Conservation (phyloP, 2,329 filamentous ascomycete species). For the Cladorrhinum sp. region DNA sequence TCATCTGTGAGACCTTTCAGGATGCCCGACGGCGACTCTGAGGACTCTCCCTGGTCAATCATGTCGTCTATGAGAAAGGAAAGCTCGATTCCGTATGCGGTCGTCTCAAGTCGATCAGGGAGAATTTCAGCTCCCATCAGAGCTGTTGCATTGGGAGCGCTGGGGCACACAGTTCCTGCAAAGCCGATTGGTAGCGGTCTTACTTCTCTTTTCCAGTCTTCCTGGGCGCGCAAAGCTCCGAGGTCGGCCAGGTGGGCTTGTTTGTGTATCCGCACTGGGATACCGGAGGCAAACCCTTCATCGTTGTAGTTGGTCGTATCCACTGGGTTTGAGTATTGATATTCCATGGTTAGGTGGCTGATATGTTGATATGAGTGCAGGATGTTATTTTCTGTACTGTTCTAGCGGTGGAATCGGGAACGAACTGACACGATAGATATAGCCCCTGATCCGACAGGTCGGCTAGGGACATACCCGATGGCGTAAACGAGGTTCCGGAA, state of each 20-base stretch:
- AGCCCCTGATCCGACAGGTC: background rate
- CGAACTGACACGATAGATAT: background rate
- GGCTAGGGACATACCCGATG: background rate
- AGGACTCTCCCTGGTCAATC: constrained; percentile 7
- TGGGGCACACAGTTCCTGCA: constrained; percentile 4
- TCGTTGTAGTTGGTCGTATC: constrained; percentile 1
- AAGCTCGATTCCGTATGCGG: constrained; percentile 12
- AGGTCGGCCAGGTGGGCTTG: constrained; percentile 5
- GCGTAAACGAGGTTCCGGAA: background rate
- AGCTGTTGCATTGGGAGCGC: too few relatives aligned
- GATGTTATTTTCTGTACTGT: too few relatives aligned
- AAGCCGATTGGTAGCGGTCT: constrained; percentile 1
- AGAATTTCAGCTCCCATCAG: too few relatives aligned
- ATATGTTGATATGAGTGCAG: background rate
- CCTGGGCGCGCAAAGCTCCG: constrained; percentile 15
- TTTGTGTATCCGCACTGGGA: constrained; percentile 11
- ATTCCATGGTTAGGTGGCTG: background rate
- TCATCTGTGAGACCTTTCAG: too few relatives aligned
- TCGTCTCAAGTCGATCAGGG: constrained; percentile 15
- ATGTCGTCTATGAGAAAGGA: constrained; percentile 13
- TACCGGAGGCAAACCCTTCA: constrained; percentile 1
- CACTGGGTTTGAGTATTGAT: background rate
- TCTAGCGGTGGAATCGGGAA: too few relatives aligned
- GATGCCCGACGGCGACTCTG: background rate
- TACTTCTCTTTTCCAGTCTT: constrained; percentile 8